These are phyloP conservation scores for Solanum ossicruentum DNA, from an alignment of 257 asterid species.

Conservation along the genomic window DNA sequence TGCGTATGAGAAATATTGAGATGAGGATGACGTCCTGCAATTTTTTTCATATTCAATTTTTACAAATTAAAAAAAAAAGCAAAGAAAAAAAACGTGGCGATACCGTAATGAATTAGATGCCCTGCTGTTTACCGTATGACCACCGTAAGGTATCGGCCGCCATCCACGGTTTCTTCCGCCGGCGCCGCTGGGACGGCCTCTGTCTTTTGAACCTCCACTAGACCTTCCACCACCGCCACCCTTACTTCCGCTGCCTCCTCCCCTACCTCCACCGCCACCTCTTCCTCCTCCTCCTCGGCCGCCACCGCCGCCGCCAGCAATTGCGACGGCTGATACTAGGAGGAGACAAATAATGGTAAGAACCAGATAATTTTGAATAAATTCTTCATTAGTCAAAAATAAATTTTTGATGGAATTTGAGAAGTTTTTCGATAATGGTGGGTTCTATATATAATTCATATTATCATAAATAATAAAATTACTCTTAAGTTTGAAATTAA, in stretches of 20 bases:
- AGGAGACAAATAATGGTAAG: constrained; percentile 25
- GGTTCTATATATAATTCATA: background rate
- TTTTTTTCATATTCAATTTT: background rate
- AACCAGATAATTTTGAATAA: constrained; percentile 3
- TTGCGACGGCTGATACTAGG: constrained; percentile 11
- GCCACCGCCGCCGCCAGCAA: background rate
- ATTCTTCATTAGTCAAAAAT: constrained; percentile 1
- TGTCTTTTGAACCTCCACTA: background rate
- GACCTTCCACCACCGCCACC: background rate
- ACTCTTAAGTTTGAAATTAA: too few species aligned
- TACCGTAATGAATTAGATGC: background rate
- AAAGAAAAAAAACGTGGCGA: background rate
- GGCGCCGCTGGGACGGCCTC: background rate
- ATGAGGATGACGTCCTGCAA: too few species aligned
- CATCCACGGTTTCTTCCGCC: background rate
- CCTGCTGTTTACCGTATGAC: background rate
- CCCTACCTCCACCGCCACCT: background rate
- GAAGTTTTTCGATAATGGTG: background rate
- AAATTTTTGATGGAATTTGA: background rate
- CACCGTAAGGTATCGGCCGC: background rate
- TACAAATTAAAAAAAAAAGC: background rate
- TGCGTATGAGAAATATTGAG: too few species aligned
- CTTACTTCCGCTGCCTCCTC: background rate
- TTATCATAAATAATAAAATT: too few species aligned
- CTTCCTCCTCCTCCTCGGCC: background rate